Base-by-base conservation (phyloP, 1,139 yeast genomes). In the Barnettozyma hawaiiensis region DNA sequence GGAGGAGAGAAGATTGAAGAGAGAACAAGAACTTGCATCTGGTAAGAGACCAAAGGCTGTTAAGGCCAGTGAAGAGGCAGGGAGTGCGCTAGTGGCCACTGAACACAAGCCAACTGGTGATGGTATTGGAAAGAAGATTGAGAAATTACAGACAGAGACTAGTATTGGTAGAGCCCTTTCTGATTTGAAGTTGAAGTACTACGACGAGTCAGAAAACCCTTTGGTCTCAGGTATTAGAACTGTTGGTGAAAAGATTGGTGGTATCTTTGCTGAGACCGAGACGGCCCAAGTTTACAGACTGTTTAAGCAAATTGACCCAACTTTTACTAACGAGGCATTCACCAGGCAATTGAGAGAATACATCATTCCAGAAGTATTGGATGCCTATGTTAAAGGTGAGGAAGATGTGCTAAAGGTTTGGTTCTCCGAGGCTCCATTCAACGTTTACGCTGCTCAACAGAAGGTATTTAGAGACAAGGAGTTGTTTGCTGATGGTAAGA, bases 191-290 rank as follows among this genome's bases (percentile, higher is more conserved):
- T 78, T 78, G 50, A 82, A 76, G 59, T 66, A 72, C 49, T 84
- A 90, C 87, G 96, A 92, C 55, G 98, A 94, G 62, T 81, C 92
- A 44, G 98, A 92, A 58, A 94, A 94, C 64, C 97, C 97, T 7
- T 71, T 94, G 56, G 77, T 94, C 50, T 78, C 94, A 16, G 68
- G 85, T 37, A 65, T 92, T 43, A 80, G 98, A 68, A 85, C 94
- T 16, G 69, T 94, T 31, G 62, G 85, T 33, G 90, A 83, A 60
- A 85, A 86, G 59, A 70, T 92, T 44, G 83, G 95, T 41, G 89
- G 95, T 5, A 40, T 58, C 37, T 92, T 94, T 60, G 92, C 94
- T 21, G 99, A 94, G 67, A 94, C 97, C 35, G 99, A 94, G 67
- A 81, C 87, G 52, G 97, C 96, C 26, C 83, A 85, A 63, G 98